Evolutionary conservation across 352 stramenopile species (phyloP).

Genomic region (Lagenidium giganteum): DNA sequence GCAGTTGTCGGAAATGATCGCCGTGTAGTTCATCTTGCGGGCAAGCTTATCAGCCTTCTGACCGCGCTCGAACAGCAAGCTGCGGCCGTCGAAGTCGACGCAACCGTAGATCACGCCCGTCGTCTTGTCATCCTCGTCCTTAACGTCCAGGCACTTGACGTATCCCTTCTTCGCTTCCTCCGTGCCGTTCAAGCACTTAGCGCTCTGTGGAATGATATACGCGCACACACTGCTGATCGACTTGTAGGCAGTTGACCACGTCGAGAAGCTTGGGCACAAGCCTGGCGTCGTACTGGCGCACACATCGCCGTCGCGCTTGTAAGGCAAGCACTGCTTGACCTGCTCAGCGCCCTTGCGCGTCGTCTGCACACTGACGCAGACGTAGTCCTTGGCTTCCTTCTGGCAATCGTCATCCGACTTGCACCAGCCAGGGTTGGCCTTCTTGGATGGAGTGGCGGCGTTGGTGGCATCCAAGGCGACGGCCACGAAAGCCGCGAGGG

Average conservation of each 20-base stretch:
- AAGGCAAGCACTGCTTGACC: conserved; percentile 78
- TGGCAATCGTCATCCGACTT: conserved; percentile 43
- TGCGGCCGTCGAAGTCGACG: conserved; percentile 62
- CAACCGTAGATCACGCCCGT: conserved; percentile 73
- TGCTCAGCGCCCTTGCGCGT: conserved; percentile 54
- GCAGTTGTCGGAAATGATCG: conserved; percentile 45
- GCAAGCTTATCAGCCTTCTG: conserved; percentile 48
- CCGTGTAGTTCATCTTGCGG: conserved; percentile 53
- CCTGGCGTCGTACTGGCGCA: conserved; percentile 52
- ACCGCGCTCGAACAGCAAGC: conserved; percentile 46
- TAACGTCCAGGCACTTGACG: conserved; percentile 23
- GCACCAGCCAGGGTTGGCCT: conserved; percentile 51
- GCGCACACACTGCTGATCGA: conserved; percentile 68
- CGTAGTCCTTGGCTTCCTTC: conserved; percentile 32
- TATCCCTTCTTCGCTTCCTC: conserved; percentile 25
- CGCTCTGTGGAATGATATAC: conserved; percentile 41
- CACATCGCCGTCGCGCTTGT: conserved; percentile 32
- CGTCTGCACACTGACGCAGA: conserved; percentile 75
- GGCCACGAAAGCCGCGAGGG: too few relatives aligned
- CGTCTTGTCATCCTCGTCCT: conserved; percentile 10
- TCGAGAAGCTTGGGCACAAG: conserved; percentile 72
- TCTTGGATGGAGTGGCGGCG: too few relatives aligned
- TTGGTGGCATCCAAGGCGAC: too few relatives aligned
- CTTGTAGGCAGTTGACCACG: conserved; percentile 53
- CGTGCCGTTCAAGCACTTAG: conserved; percentile 34